These are phyloP conservation scores for Heterobasidion parviporum DNA, from an alignment of 1,284 basidiomycete species.

Conservation along the genomic window DNA sequence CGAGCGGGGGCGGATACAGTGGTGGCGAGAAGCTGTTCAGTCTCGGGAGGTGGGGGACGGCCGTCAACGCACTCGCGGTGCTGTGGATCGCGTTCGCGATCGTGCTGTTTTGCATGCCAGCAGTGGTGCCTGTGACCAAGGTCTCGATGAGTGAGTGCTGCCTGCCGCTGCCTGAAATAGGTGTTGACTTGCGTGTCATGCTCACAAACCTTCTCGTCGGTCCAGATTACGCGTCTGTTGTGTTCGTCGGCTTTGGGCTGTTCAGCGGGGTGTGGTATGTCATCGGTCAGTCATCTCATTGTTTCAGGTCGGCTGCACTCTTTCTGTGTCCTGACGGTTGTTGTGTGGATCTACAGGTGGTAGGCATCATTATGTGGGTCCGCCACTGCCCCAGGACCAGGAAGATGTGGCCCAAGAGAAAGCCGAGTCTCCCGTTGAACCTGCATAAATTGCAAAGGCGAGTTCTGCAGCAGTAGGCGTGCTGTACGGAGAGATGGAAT, in stretches of 20 bases:
- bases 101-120: constrained; percentile 53
- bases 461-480: too few relatives aligned
- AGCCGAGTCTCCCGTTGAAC: too few relatives aligned
- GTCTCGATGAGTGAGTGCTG: constrained; percentile 37
- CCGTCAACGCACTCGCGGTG: constrained; percentile 36
- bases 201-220: too few relatives aligned
- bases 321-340: neutral
- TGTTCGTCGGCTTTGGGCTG: constrained; percentile 49
- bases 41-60: constrained; percentile 31
- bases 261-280: constrained; percentile 53
- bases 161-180: neutral
- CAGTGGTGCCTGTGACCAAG: constrained; percentile 37
- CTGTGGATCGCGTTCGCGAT: constrained; percentile 43
- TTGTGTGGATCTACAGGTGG: neutral
- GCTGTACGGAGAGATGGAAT: too few relatives aligned
- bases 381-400: neutral
- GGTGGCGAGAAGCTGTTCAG: constrained; percentile 30
- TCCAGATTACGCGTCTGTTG: constrained; percentile 53
- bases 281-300: constrained; percentile 30
- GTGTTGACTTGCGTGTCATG: too few relatives aligned
- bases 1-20: neutral
- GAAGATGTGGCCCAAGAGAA: neutral
- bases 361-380: neutral
- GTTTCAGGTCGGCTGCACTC: neutral
- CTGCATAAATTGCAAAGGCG: too few relatives aligned